phyloP scores from a whole-genome alignment of 768 basidiomycete species.

The Pleurotus cornucopiae region DNA sequence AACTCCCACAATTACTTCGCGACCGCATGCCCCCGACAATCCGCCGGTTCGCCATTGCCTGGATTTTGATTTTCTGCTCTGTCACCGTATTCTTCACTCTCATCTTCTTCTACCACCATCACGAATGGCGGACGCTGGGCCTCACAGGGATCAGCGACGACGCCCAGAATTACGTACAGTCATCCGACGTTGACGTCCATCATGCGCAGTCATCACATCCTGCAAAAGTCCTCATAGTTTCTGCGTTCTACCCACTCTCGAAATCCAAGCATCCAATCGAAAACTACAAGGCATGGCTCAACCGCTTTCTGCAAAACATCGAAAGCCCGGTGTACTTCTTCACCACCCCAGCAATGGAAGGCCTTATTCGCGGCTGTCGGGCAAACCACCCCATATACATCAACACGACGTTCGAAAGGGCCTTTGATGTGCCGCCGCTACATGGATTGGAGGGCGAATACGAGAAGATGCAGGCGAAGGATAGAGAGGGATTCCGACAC shows the following conservation, averaged over 20 bases:
- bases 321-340: constrained; percentile 54
- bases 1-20: too few relatives aligned
- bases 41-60: too few relatives aligned
- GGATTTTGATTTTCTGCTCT: too few relatives aligned
- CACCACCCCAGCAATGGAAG: constrained; percentile 35
- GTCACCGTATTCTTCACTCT: too few relatives aligned
- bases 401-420: constrained; percentile 40
- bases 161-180: not conserved
- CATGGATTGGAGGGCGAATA: constrained; percentile 28
- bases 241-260: constrained; percentile 48
- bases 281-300: constrained; percentile 44
- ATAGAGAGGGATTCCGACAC: constrained; percentile 39
- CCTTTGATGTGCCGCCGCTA: constrained; percentile 47
- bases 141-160: not conserved
- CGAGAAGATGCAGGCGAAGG: constrained; percentile 35
- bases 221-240: constrained; percentile 43
- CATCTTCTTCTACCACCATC: too few relatives aligned
- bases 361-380: constrained; percentile 25
- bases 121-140: too few relatives aligned
- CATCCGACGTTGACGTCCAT: too few relatives aligned
- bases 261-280: constrained; percentile 44
- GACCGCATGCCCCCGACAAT: too few relatives aligned
- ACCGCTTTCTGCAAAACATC: constrained; percentile 36
- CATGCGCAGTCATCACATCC: not conserved
- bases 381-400: constrained; percentile 30